A percentile compares a stretch with the other conserved stretches of the same genome.
phyloP scores from a whole-genome alignment of 768 basidiomycete species.

The Exsudoporus frostii region DNA sequence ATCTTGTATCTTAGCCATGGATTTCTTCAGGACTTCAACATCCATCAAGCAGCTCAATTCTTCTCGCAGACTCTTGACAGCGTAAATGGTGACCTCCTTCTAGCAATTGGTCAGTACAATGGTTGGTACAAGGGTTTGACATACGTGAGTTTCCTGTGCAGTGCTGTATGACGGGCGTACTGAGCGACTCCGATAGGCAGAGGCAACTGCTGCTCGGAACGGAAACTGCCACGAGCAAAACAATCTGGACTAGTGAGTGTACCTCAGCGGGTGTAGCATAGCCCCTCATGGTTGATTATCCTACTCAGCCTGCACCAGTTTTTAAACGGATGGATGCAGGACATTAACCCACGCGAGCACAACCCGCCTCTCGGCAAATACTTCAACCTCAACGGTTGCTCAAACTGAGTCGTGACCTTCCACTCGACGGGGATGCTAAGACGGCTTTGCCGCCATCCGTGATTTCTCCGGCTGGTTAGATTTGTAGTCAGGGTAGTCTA shows the following conservation, averaged over 20 bases:
- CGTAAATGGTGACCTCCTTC: slow-evolving; percentile 46
- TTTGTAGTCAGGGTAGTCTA: not conserved
- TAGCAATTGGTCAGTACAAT: slow-evolving; percentile 70
- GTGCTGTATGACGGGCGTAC: not conserved
- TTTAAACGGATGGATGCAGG: slow-evolving; percentile 70
- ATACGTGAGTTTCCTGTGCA: slow-evolving; percentile 38
- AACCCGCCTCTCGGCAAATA: slow-evolving; percentile 54
- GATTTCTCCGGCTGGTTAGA: not conserved
- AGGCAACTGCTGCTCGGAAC: slow-evolving; percentile 54
- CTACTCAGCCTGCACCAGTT: slow-evolving; percentile 59
- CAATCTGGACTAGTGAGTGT: slow-evolving; percentile 79
- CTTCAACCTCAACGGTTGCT: slow-evolving; percentile 55
- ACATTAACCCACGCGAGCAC: slow-evolving; percentile 48
- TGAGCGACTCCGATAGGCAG: slow-evolving; percentile 30
- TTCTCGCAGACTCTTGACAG: slow-evolving; percentile 49
- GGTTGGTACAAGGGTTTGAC: slow-evolving; percentile 66
- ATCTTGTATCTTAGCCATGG: not conserved
- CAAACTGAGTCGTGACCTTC: not conserved
- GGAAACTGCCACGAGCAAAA: slow-evolving; percentile 72
- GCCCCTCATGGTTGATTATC: not conserved
- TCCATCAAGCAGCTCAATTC: slow-evolving; percentile 60
- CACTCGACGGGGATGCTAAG: not conserved
- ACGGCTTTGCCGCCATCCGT: not conserved
- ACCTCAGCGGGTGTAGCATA: not conserved
- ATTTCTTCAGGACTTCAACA: slow-evolving; percentile 60